These are phyloP conservation scores for Rhodotorula sp. DNA, from an alignment of 1,284 basidiomycete species.

Conservation along the genomic window DNA sequence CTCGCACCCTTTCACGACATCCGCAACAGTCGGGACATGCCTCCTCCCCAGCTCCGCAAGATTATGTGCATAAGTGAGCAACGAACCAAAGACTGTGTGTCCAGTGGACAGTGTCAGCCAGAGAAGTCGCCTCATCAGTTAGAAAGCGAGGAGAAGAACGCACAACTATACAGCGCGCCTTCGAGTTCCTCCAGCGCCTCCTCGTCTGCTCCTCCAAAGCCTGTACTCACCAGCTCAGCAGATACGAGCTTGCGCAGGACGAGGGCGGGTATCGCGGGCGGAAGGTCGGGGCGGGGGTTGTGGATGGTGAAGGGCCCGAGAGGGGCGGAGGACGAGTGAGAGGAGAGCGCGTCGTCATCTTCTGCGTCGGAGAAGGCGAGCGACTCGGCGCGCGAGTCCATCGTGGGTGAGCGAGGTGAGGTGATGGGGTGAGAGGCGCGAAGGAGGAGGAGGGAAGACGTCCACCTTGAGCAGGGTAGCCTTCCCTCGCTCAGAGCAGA, in stretches of 20 bases:
- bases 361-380: not conserved
- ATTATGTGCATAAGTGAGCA: slow-evolving; percentile 13
- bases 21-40: slow-evolving; percentile 17
- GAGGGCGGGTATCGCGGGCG: slow-evolving; percentile 16
- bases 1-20: slow-evolving; percentile 13
- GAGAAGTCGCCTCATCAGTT: no score
- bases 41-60: slow-evolving; percentile 27
- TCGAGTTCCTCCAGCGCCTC: slow-evolving; percentile 31
- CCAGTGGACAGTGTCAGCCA: no score
- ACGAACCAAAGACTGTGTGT: slow-evolving; percentile 21
- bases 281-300: slow-evolving; percentile 7
- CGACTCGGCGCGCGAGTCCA: slow-evolving; percentile 7
- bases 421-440: not conserved
- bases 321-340: not conserved
- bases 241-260: slow-evolving; percentile 15
- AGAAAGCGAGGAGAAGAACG: not conserved
- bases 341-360: not conserved
- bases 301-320: not conserved
- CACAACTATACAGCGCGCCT: slow-evolving; percentile 18
- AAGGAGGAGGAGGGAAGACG: not conserved
- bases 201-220: slow-evolving; percentile 14
- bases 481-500: no score
- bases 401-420: not conserved
- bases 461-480: not conserved
- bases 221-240: not conserved